Evolutionary conservation across 1,284 basidiomycete genomes (phyloP).

Genomic region (Xerocomus cyaneibrunnescens): DNA sequence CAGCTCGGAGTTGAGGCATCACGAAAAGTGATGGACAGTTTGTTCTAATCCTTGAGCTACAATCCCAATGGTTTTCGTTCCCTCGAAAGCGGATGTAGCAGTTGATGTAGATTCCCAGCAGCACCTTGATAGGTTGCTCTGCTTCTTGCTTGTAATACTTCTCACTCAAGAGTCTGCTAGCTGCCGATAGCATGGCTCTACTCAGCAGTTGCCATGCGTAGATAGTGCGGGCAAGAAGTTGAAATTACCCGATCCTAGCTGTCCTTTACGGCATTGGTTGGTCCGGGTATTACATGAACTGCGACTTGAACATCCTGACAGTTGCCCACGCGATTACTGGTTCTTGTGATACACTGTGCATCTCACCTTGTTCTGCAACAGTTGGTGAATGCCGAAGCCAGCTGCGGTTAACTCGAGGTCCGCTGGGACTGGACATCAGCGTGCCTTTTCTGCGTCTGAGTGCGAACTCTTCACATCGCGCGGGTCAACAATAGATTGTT

Average conservation of each 20-base stretch:
- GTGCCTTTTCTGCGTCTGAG: constrained; percentile 36
- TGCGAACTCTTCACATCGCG: constrained; percentile 10
- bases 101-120: constrained; percentile 9
- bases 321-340: constrained; percentile 1
- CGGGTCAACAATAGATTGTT: not conserved
- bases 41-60: constrained; percentile 47
- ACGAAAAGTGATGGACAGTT: constrained; percentile 65
- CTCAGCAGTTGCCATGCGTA: not conserved
- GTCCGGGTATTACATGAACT: not conserved
- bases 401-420: constrained; percentile 9
- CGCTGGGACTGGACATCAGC: constrained; percentile 23
- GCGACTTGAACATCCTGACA: constrained; percentile 7
- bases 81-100: constrained; percentile 3
- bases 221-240: not conserved
- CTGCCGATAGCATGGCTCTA: not conserved
- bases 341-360: not conserved
- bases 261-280: constrained; percentile 20
- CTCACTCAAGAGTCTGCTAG: constrained; percentile 11
- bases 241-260: not conserved
- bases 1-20: constrained; percentile 84
- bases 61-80: constrained; percentile 1
- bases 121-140: constrained; percentile 16
- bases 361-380: not conserved
- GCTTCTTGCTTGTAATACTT: constrained; percentile 4
- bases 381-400: constrained; percentile 25